phyloP scores from a whole-genome alignment of 1,284 basidiomycete species.

The Heliocybe sulcata region DNA sequence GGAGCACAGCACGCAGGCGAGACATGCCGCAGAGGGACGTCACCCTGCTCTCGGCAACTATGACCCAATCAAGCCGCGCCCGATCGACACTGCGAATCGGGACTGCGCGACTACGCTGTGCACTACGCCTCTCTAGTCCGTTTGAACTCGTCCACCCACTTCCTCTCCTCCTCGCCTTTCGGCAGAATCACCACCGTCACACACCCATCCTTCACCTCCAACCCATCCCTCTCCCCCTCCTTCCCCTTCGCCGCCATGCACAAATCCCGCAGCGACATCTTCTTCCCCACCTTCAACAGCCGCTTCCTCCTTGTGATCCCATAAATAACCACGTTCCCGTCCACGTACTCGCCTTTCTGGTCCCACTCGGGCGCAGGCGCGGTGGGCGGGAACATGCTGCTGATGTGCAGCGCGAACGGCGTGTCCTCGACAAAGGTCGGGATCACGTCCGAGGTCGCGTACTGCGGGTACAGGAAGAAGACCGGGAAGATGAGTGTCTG shows the following conservation, averaged over 20 bases:
- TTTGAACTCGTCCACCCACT: slow-evolving; percentile 92
- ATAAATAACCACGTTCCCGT: slow-evolving; percentile 70
- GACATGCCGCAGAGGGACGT: background rate
- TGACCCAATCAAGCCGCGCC: background rate
- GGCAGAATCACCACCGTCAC: slow-evolving; percentile 82
- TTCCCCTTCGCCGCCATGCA: slow-evolving; percentile 56
- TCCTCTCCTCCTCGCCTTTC: slow-evolving; percentile 75
- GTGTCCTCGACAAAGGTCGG: slow-evolving; percentile 83
- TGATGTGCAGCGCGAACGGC: slow-evolving; percentile 74
- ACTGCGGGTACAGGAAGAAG: slow-evolving; percentile 90
- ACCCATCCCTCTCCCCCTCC: slow-evolving; percentile 64
- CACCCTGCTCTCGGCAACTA: background rate
- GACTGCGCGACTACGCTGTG: too few relatives aligned
- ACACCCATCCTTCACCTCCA: slow-evolving; percentile 84
- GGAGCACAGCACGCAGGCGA: background rate
- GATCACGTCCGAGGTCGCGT: slow-evolving; percentile 85
- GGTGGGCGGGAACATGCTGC: slow-evolving; percentile 74
- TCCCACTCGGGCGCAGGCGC: slow-evolving; percentile 75
- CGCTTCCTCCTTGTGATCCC: slow-evolving; percentile 73
- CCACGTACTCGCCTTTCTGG: slow-evolving; percentile 61
- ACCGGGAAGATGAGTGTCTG: slow-evolving; percentile 76
- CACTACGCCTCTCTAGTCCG: slow-evolving; percentile 29
- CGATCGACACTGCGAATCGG: too few relatives aligned
- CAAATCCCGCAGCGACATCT: slow-evolving; percentile 78
- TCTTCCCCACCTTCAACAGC: slow-evolving; percentile 85